A percentile compares a stretch with the other conserved stretches of the same genome.
Conservation (phyloP, 169 alveolate species). For the Plasmodium fragile region DNA sequence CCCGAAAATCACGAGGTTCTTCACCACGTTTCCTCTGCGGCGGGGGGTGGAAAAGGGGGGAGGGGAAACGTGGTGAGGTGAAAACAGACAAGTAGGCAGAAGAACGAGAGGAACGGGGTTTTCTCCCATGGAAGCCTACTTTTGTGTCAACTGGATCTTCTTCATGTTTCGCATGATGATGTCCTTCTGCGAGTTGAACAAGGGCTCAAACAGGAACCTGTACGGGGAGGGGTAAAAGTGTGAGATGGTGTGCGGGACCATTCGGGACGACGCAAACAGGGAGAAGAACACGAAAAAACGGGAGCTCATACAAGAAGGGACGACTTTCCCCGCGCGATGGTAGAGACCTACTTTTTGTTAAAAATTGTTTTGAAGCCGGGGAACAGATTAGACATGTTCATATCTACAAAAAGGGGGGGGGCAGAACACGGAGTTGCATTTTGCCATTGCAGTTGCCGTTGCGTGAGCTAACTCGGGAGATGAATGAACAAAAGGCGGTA, state of each 20-base stretch:
- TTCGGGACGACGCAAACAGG: background rate
- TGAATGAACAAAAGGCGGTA: background rate
- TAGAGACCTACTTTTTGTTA: constrained; percentile 23
- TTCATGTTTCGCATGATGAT: constrained; percentile 49
- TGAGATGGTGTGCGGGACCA: background rate
- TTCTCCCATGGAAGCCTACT: constrained; percentile 13
- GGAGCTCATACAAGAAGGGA: background rate
- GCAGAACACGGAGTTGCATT: background rate
- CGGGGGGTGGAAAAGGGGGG: background rate
- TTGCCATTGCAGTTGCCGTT: background rate
- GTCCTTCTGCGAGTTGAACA: constrained; percentile 61
- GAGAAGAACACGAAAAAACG: background rate
- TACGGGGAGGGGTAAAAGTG: background rate
- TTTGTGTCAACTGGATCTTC: constrained; percentile 20
- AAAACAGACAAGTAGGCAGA: background rate
- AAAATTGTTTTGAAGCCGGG: constrained; percentile 72
- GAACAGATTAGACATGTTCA: constrained; percentile 15
- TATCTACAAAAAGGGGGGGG: constrained; percentile 16
- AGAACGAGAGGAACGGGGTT: background rate
- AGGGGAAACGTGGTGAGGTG: background rate
- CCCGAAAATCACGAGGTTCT: constrained; percentile 24
- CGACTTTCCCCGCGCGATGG: background rate
- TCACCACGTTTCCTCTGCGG: constrained; percentile 52
- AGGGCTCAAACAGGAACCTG: constrained; percentile 51
- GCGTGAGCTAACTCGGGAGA: background rate